Base-by-base conservation (phyloP, 768 basidiomycete genomes). In the Collybiopsis confluens region DNA sequence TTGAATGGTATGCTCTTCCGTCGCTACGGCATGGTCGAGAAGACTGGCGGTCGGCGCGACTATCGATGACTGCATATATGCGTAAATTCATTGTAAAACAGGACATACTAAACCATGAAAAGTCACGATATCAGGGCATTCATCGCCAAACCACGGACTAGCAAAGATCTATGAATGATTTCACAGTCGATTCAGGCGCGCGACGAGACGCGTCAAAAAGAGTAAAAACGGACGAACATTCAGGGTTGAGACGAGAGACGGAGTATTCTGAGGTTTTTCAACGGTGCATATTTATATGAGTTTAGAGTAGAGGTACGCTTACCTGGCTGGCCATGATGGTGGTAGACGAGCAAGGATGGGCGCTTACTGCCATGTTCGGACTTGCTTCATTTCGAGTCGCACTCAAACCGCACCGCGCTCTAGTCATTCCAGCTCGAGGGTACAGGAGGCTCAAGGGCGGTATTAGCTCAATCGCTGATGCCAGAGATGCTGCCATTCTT, bases 81-180 rank as follows among this genome's bases (percentile, higher is more conserved):
- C 47, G 47, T 37, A n/a, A 35, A 27, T 24, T 26, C 15, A 28
- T 27, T 18, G 10, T 26, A 24, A 26, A 3, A 6, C 6, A 30
- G 8, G 36, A 11, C 16, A 23, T 15, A 11, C 7, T 2, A n/a
- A 35, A 16, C 21, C 5, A 26, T 30, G 18, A n/a, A 16, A 35
- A 38, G 2, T 26, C 35, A 48, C 47, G 23, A 2, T 6, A 13
- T 5, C 8, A 48, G 63, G 46, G 11, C 56, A 56, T 16, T 56
- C 27, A 58, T 68, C 63, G n/a, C 60, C 64, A 56, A 64, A 64
- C 47, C 59, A 62, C 9, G 61, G 63, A 8, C 63, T 60, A 38
- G 54, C 57, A 45, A 63, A 61, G 36, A 62, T 37, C 18, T 35
- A 35, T 35, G 30, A n/a, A n/a, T 18, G 3, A 11, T 21, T 48